A percentile compares a stretch with the other conserved stretches of the same genome.
These are phyloP conservation scores for Viola odorata DNA, from an alignment of 345 rosid genomes.

Conservation along the genomic window DNA sequence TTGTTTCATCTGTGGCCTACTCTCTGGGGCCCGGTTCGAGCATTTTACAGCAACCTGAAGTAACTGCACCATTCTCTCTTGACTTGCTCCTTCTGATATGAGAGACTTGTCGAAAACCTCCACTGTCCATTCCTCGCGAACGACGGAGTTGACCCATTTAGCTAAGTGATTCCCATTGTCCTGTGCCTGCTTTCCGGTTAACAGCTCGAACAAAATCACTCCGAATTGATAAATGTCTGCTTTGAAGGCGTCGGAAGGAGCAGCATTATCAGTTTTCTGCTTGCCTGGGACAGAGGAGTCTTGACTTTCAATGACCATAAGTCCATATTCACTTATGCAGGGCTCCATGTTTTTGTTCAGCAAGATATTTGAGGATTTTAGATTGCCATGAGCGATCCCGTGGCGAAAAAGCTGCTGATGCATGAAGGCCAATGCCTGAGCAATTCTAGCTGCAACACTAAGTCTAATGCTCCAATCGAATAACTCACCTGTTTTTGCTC, in stretches of 20 bases:
- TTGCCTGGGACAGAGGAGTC: slow-evolving; percentile 5
- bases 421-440: slow-evolving; percentile 42
- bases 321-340: slow-evolving; percentile 62
- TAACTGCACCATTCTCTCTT: slow-evolving; percentile 53
- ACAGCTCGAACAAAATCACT: slow-evolving; percentile 49
- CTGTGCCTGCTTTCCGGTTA: slow-evolving; percentile 43
- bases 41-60: slow-evolving; percentile 59
- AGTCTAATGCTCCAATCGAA: slow-evolving; percentile 55
- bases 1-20: slow-evolving; percentile 41
- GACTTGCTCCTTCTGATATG: slow-evolving; percentile 41
- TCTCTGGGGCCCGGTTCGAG: slow-evolving; percentile 25
- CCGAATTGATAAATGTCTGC: slow-evolving; percentile 45
- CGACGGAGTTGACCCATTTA: slow-evolving; percentile 50
- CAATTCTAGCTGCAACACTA: slow-evolving; percentile 31
- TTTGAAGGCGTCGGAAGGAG: slow-evolving; percentile 15
- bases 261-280: not conserved
- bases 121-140: slow-evolving; percentile 56
- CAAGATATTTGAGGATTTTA: slow-evolving; percentile 58
- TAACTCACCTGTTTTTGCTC: slow-evolving; percentile 21
- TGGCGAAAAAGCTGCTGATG: slow-evolving; percentile 33
- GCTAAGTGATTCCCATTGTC: slow-evolving; percentile 42
- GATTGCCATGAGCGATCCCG: slow-evolving; percentile 48
- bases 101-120: slow-evolving; percentile 56
- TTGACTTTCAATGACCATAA: slow-evolving; percentile 20
- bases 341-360: slow-evolving; percentile 46